Evolutionary conservation across 148 eudicot genomes (phyloP), one percentile per base, ranked within the genome.

Genomic region (Tetragonia tetragonoides): DNA sequence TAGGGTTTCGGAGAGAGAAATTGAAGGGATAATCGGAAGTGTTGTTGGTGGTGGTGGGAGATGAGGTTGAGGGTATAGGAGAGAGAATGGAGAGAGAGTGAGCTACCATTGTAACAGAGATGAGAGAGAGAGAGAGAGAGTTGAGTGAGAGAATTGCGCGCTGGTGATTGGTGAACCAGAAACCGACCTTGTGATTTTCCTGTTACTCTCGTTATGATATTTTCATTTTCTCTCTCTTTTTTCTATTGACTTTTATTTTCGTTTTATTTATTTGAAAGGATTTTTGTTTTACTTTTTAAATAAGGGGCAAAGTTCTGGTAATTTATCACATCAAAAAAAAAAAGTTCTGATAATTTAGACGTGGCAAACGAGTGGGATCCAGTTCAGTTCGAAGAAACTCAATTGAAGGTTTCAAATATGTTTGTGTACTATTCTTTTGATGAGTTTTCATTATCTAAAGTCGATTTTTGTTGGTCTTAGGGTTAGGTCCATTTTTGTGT

Each of bases 21-120:
- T 54, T 75, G 82, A 79, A 74, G 74, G 81, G 72, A 11, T 76
- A 65, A 63, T 75, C 77, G 78, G 59, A 14, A 67, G 68, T 10
- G 66, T 54, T 56, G 47, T 77, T n/a, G 77, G 73, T 10, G 72
- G 78, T 56, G 66, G 72, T 56, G 3, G 82, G 68, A 12, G 85
- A 71, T 3, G 85, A 73, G 3, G 75, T 73, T 51, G 85, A 68
- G 28, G 80, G 66, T 17, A 79, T 51, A 41, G 87, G 85, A 68
- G 85, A 86, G 75, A 86, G 79, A 75, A 84, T 77, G 62, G 89
- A 87, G 73, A 82, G 78, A 74, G 84, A 78, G 66, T 78, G 68
- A 21, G 81, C 77, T 20, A 49, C 84, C 84, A 78, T 82, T 78
- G 76, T 40, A 46, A 18, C 75, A 65, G 72, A 4, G 57, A 70